Conservation (phyloP, 2,329 filamentous ascomycete genomes). For the Ceratocystis cubensis region DNA sequence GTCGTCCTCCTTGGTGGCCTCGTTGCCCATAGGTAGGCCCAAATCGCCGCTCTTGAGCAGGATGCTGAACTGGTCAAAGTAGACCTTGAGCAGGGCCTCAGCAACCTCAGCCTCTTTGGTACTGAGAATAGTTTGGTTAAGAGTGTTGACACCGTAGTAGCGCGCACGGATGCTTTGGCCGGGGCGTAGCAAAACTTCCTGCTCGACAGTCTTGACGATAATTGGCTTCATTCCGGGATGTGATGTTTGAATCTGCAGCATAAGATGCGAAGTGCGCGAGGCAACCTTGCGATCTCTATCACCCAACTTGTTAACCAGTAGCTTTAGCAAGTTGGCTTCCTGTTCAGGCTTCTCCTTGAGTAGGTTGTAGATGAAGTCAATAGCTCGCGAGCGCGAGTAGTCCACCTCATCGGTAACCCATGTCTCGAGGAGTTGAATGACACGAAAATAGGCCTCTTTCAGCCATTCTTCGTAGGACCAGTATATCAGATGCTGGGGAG, state of each 20-base stretch:
- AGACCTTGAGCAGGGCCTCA: conserved; percentile 71
- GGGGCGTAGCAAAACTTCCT: conserved; percentile 74
- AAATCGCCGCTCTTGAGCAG: conserved; percentile 54
- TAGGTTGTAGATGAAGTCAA: conserved; percentile 84
- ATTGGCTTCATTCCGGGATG: conserved; percentile 91
- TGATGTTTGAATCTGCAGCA: conserved; percentile 78
- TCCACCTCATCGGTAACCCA: conserved; percentile 96
- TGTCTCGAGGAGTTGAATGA: conserved; percentile 78
- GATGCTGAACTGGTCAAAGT: conserved; percentile 78
- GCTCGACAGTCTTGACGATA: conserved; percentile 73
- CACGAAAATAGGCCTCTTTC: conserved; percentile 84
- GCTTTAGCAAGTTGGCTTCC: conserved; percentile 79
- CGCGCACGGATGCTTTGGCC: conserved; percentile 79
- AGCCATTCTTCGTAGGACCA: conserved; percentile 96
- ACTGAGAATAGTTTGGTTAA: conserved; percentile 92
- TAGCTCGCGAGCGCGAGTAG: conserved; percentile 73
- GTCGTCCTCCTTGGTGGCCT: conserved; percentile 27
- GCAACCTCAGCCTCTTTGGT: conserved; percentile 70
- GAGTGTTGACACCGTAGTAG: conserved; percentile 90
- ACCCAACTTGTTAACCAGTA: conserved; percentile 92
- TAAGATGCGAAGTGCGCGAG: conserved; percentile 79
- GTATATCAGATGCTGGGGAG: conserved; percentile 63
- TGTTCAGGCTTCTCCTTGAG: conserved; percentile 95
- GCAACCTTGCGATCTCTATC: conserved; percentile 93
- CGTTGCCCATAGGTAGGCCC: conserved; percentile 30